phyloP scores from a whole-genome alignment of 495 filamentous ascomycete species.

The Podospora bellae-mahoneyi region DNA sequence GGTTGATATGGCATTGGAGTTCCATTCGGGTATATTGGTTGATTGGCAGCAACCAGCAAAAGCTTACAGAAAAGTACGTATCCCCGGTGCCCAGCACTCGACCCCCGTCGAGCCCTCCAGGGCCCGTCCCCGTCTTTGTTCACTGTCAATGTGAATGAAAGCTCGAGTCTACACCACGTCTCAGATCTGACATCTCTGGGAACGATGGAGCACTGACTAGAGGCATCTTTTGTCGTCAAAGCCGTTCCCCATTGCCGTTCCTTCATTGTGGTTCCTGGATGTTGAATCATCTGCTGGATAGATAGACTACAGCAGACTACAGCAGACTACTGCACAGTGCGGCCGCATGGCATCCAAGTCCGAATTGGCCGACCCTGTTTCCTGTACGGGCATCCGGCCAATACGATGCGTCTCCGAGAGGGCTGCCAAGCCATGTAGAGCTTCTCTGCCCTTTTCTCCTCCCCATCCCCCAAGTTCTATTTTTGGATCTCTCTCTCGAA shows the following conservation, averaged over 20 bases:
- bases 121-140: neutral
- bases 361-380: conserved; percentile 5
- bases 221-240: neutral
- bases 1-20: conserved; percentile 5
- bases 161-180: neutral
- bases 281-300: neutral
- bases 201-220: neutral
- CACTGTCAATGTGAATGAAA: too few relatives aligned
- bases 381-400: neutral
- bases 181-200: neutral
- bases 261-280: neutral
- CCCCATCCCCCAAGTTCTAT: conserved; percentile 4
- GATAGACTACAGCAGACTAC: neutral
- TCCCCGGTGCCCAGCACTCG: neutral
- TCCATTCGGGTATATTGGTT: conserved; percentile 5
- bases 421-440: conserved; percentile 1
- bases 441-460: conserved; percentile 5
- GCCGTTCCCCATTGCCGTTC: neutral
- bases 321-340: neutral
- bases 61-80: neutral
- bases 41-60: neutral
- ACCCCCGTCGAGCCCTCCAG: neutral
- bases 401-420: neutral
- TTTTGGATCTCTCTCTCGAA: conserved; percentile 32
- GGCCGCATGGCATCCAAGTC: neutral